A percentile compares a stretch with the other conserved stretches of the same genome.
Evolutionary conservation across 2,329 filamentous ascomycete species (phyloP).

Genomic region (Colletotrichum orchidophilum): DNA sequence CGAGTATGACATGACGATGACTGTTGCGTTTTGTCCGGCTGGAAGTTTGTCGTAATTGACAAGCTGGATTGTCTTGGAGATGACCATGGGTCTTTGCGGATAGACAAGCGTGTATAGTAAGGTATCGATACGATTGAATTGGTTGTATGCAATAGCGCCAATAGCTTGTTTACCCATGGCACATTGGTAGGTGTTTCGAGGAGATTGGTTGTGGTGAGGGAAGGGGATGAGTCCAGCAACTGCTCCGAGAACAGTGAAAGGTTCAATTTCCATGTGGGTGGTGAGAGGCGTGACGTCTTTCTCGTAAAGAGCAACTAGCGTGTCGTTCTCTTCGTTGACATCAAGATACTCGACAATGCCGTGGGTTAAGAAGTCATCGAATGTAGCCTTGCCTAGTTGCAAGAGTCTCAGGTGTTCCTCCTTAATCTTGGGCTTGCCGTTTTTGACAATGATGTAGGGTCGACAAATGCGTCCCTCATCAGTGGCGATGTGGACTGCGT

Average conservation of each 20-base stretch:
- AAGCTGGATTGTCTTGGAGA: slow-evolving; percentile 94
- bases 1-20: slow-evolving; percentile 99
- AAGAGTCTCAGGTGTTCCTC: slow-evolving; percentile 81
- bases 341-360: slow-evolving; percentile 97
- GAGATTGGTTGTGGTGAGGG: slow-evolving; percentile 98
- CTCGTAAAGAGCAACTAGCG: slow-evolving; percentile 91
- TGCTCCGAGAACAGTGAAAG: slow-evolving; percentile 94
- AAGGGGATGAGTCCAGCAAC: slow-evolving; percentile 97
- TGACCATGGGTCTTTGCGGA: slow-evolving; percentile 96
- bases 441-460: slow-evolving; percentile 94
- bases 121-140: slow-evolving; percentile 96
- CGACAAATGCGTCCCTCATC: slow-evolving; percentile 97
- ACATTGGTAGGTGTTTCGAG: slow-evolving; percentile 98
- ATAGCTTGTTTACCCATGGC: slow-evolving; percentile 99
- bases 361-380: slow-evolving; percentile 91
- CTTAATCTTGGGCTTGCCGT: slow-evolving; percentile 83
- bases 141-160: slow-evolving; percentile 96
- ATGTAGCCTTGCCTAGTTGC: slow-evolving; percentile 84
- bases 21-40: slow-evolving; percentile 94
- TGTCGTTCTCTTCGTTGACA: slow-evolving; percentile 98
- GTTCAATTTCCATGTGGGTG: slow-evolving; percentile 97
- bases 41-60: slow-evolving; percentile 98
- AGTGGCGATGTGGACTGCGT: slow-evolving; percentile 92
- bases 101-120: slow-evolving; percentile 97
- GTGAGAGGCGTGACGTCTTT: slow-evolving; percentile 82